phyloP scores from a whole-genome alignment of 2,329 filamentous ascomycete genomes.

The Escovopsis sp. region DNA sequence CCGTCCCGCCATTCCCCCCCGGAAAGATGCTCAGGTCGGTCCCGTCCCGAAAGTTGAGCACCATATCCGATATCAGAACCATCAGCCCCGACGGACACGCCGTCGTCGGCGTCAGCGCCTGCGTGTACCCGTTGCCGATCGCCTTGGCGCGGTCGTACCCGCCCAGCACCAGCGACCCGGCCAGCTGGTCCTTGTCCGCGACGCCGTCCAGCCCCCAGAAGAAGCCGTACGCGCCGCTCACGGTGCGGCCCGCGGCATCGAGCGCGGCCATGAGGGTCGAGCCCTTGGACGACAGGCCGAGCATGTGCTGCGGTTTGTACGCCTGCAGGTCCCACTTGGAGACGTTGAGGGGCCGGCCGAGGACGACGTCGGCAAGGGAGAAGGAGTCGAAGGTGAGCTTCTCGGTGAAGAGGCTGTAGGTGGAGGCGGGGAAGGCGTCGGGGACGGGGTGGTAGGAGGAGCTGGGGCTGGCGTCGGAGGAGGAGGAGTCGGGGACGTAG shows the following conservation, averaged over 20 bases:
- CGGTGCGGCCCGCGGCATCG: neutral
- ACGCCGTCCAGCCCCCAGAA: conserved; percentile 7
- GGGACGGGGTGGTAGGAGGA: neutral
- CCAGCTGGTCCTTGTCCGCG: conserved; percentile 1
- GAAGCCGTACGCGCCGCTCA: conserved; percentile 4
- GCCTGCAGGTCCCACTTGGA: conserved; percentile 2
- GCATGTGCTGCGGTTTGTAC: conserved; percentile 4
- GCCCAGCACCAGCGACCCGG: conserved; percentile 5
- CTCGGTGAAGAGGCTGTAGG: conserved; percentile 7
- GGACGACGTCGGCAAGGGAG: conserved; percentile 3
- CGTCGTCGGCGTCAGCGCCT: neutral
- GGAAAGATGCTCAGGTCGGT: conserved; percentile 6
- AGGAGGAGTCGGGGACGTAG: conserved; percentile 1
- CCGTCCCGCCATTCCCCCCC: neutral
- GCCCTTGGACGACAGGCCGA: conserved; percentile 5
- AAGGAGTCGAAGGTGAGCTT: conserved; percentile 1
- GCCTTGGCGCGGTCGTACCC: conserved; percentile 8
- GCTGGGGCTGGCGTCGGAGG: neutral
- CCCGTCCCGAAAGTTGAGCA: conserved; percentile 5
- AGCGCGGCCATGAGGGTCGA: conserved; percentile 5
- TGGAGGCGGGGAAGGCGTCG: conserved; percentile 1
- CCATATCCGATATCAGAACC: conserved; percentile 4
- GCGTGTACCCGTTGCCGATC: conserved; percentile 2
- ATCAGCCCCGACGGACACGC: conserved; percentile 2
- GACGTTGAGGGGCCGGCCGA: conserved; percentile 2